Evolutionary conservation across 208 protist species (phyloP), one percentile per base, ranked within the genome.

Genomic region (Paratrypanosoma confusum): DNA sequence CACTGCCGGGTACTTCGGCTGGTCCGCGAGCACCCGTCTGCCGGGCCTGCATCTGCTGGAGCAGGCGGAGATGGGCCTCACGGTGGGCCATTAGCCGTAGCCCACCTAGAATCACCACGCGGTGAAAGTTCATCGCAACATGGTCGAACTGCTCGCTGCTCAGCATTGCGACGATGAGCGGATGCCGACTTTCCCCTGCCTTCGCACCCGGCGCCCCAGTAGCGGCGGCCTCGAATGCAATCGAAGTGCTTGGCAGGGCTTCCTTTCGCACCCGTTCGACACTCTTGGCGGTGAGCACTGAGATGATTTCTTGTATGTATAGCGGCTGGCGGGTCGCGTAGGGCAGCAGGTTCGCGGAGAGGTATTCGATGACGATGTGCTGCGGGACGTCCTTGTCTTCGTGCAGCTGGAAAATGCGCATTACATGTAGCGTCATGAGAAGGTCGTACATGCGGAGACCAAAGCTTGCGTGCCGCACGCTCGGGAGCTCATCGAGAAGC

Each of bases 141-240:
- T 53, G 50, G 29, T 53, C 39, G 44, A 46, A 65, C 20, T 50
- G 49, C 27, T 57, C 57, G 24, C 36, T 33, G 13, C 49, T 57
- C 41, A 56, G 51, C 46, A 64, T 55, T 18, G 17, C 45, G 3
- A 22, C 47, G n/a, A 64, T 44, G 28, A 64, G 40, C 20, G n/a
- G n/a, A n/a, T n/a, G n/a, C n/a, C n/a, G n/a, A n/a, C n/a, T n/a
- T n/a, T n/a, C n/a, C n/a, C n/a, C n/a, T n/a, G n/a, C n/a, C n/a
- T n/a, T n/a, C n/a, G n/a, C n/a, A n/a, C n/a, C n/a, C n/a, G n/a
- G n/a, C n/a, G n/a, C n/a, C n/a, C n/a, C n/a, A n/a, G n/a, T n/a
- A n/a, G n/a, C n/a, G n/a, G n/a, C n/a, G n/a, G n/a, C n/a, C n/a
- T n/a, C n/a, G n/a, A n/a, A n/a, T n/a, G n/a, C n/a, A n/a, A n/a